These are phyloP conservation scores for Blastobotrys mokoenaii DNA, from an alignment of 805 yeast species.

Conservation along the genomic window DNA sequence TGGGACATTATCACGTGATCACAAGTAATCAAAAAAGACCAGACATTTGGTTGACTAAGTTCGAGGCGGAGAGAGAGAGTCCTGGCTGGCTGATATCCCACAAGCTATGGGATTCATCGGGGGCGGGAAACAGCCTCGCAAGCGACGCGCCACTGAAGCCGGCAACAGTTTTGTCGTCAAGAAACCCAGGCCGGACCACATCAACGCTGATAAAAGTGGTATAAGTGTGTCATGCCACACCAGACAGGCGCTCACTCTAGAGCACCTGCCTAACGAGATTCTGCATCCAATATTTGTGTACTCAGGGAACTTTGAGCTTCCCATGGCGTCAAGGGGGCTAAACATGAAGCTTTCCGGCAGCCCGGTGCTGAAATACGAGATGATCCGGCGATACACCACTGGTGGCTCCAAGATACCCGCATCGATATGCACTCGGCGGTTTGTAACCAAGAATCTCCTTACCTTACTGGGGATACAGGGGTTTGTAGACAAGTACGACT, in stretches of 20 bases:
- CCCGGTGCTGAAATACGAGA: slow-evolving; percentile 14
- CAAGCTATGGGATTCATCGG: too few relatives aligned
- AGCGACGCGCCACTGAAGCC: too few relatives aligned
- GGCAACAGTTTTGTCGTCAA: too few relatives aligned
- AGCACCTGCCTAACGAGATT: slow-evolving; percentile 37
- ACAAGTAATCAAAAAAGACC: too few relatives aligned
- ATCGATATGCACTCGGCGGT: slow-evolving; percentile 16
- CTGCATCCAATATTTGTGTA: slow-evolving; percentile 32
- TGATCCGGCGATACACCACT: slow-evolving; percentile 18
- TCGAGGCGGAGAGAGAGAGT: too few relatives aligned
- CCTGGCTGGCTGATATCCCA: too few relatives aligned
- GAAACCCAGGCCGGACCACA: too few relatives aligned
- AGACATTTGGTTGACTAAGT: too few relatives aligned
- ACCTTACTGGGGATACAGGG: slow-evolving; percentile 51
- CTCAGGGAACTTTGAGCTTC: slow-evolving; percentile 33
- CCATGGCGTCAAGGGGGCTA: slow-evolving; percentile 30
- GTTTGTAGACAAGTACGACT: slow-evolving; percentile 71
- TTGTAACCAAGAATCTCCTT: slow-evolving; percentile 22
- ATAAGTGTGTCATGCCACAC: neutral
- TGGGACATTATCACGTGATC: too few relatives aligned
- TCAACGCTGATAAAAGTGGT: neutral
- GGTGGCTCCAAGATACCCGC: slow-evolving; percentile 13
- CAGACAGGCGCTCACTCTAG: slow-evolving; percentile 14
- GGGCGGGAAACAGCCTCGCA: too few relatives aligned
- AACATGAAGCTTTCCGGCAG: slow-evolving; percentile 23